phyloP scores from a whole-genome alignment of 2,329 filamentous ascomycete species.

The Lojkania enalia region DNA sequence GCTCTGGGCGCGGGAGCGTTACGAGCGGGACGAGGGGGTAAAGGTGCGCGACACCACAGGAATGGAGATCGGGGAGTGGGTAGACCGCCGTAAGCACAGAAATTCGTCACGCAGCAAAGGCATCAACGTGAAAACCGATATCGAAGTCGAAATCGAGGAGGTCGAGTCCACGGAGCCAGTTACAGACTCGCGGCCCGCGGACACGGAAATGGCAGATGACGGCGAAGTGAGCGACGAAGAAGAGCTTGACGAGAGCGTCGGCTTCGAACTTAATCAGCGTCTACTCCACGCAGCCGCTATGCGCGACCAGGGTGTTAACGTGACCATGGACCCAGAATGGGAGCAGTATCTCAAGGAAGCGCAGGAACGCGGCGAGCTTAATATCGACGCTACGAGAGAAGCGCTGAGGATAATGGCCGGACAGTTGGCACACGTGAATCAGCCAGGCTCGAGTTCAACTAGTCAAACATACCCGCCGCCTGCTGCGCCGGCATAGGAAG shows the following conservation, averaged over 20 bases:
- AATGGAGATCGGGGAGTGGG: constrained; percentile 67
- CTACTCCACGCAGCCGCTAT: constrained; percentile 66
- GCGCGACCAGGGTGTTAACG: constrained; percentile 63
- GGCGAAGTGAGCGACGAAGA: constrained; percentile 26
- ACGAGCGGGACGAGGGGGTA: constrained; percentile 73
- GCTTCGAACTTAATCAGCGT: constrained; percentile 63
- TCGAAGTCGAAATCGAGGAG: constrained; percentile 46
- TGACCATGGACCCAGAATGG: constrained; percentile 70
- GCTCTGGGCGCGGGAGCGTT: constrained; percentile 79
- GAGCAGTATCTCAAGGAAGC: constrained; percentile 75
- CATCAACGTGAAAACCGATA: constrained; percentile 49
- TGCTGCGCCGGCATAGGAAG: constrained; percentile 25
- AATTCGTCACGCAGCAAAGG: constrained; percentile 16
- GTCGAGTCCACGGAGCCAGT: constrained; percentile 33
- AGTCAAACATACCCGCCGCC: constrained; percentile 19
- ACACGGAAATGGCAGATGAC: constrained; percentile 32
- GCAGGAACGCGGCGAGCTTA: constrained; percentile 61
- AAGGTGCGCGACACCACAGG: constrained; percentile 71
- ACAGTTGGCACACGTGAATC: constrained; percentile 30
- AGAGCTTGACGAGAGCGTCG: constrained; percentile 61
- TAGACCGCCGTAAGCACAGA: constrained; percentile 46
- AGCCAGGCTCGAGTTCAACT: constrained; percentile 13
- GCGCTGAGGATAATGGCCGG: constrained; percentile 36
- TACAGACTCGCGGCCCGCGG: constrained; percentile 28
- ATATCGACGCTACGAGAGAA: constrained; percentile 38